Evolutionary conservation across 2,329 filamentous ascomycete species (phyloP).

Genomic region (Mycosphaerella sp.): DNA sequence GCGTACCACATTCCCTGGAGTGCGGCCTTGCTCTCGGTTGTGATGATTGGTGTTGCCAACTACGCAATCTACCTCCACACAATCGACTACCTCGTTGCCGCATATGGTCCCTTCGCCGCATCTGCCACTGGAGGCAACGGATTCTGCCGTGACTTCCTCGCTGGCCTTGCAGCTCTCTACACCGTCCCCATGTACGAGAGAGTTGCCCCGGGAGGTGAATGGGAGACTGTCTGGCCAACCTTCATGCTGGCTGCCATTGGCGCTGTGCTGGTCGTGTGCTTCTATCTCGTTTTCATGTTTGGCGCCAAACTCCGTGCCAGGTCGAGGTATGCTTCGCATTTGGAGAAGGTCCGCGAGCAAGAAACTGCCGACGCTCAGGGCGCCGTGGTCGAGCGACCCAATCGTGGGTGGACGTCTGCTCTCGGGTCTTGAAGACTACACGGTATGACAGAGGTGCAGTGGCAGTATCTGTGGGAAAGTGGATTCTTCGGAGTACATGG

Average conservation of each 20-base stretch:
- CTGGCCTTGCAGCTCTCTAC: slow-evolving; percentile 64
- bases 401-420: no score
- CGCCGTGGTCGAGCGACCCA: not conserved
- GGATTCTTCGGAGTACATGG: no score
- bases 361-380: slow-evolving; percentile 7
- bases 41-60: slow-evolving; percentile 66
- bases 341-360: slow-evolving; percentile 32
- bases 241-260: slow-evolving; percentile 49
- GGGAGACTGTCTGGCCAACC: slow-evolving; percentile 44
- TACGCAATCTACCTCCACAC: slow-evolving; percentile 33
- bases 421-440: no score
- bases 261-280: slow-evolving; percentile 47
- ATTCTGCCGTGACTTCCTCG: slow-evolving; percentile 66
- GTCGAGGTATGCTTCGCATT: slow-evolving; percentile 45
- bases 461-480: no score
- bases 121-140: slow-evolving; percentile 72
- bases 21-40: slow-evolving; percentile 58
- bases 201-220: slow-evolving; percentile 24
- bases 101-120: slow-evolving; percentile 66
- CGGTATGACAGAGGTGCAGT: no score
- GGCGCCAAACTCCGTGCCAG: slow-evolving; percentile 39
- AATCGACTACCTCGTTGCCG: slow-evolving; percentile 61
- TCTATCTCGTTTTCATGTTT: slow-evolving; percentile 51
- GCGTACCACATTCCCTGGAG: slow-evolving; percentile 56
- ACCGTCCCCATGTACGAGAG: slow-evolving; percentile 49